These are phyloP conservation scores for Epichloe scottii DNA, from an alignment of 2,329 filamentous ascomycete species.

Conservation along the genomic window DNA sequence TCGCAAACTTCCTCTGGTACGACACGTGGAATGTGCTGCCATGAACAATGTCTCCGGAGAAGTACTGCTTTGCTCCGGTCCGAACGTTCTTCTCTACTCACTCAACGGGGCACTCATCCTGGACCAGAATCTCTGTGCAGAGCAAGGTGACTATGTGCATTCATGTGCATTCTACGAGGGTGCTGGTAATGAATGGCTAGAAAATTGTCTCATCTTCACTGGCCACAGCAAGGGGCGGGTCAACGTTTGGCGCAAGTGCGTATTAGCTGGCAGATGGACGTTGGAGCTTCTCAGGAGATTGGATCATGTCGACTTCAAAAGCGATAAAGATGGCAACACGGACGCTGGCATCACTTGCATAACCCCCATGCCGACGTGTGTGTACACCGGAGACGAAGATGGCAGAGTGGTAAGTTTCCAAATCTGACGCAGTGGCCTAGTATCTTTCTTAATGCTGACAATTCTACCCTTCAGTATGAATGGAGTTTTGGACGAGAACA, in stretches of 20 bases:
- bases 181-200: constrained; percentile 79
- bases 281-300: constrained; percentile 70
- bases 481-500: constrained; percentile 49
- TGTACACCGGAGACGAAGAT: constrained; percentile 92
- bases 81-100: constrained; percentile 65
- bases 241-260: constrained; percentile 57
- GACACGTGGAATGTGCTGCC: constrained; percentile 56
- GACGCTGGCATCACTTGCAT: constrained; percentile 75
- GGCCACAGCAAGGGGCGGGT: constrained; percentile 76
- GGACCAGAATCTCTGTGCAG: constrained; percentile 64
- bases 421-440: not conserved
- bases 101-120: constrained; percentile 77
- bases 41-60: constrained; percentile 90
- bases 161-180: constrained; percentile 91
- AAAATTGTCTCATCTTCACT: constrained; percentile 76
- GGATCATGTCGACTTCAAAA: constrained; percentile 61
- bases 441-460: constrained; percentile 4
- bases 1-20: constrained; percentile 51
- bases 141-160: constrained; percentile 62
- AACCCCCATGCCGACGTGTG: constrained; percentile 63
- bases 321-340: constrained; percentile 43
- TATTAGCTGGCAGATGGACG: constrained; percentile 51
- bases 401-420: constrained; percentile 59
- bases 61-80: constrained; percentile 71
- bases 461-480: constrained; percentile 36